A percentile compares a stretch with the other conserved stretches of the same genome.
Conservation (phyloP, 768 basidiomycete genomes). For the Atractiella rhizophila region DNA sequence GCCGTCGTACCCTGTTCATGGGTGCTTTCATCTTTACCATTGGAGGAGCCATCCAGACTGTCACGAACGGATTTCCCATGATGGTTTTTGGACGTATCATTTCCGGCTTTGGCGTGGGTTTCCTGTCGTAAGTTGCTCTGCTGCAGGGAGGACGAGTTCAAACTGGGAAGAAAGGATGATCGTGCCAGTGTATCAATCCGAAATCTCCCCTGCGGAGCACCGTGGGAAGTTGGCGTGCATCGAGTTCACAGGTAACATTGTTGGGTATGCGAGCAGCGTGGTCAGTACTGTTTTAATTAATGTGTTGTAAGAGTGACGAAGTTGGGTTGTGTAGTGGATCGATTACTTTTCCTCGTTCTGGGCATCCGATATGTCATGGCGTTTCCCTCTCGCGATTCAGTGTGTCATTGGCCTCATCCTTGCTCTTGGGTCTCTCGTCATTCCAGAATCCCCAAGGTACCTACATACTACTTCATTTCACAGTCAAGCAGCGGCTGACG, state of each 20-base stretch:
- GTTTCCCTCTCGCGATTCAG: constrained; percentile 67
- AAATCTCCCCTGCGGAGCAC: constrained; percentile 75
- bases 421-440: constrained; percentile 46
- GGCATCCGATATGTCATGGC: constrained; percentile 65
- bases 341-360: constrained; percentile 84
- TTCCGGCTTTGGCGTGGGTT: constrained; percentile 70
- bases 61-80: constrained; percentile 45
- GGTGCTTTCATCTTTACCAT: constrained; percentile 65
- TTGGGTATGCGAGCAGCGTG: constrained; percentile 71
- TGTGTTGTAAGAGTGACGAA: background rate
- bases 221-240: constrained; percentile 78
- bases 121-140: constrained; percentile 40
- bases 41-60: constrained; percentile 58
- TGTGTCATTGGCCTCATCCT: constrained; percentile 63
- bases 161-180: constrained; percentile 40
- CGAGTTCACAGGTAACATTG: constrained; percentile 80
- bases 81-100: constrained; percentile 67
- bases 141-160: background rate
- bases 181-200: constrained; percentile 81
- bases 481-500: background rate
- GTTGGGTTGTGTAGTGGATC: constrained; percentile 38
- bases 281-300: background rate
- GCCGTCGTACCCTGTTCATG: constrained; percentile 54
- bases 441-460: constrained; percentile 75
- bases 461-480: too few species aligned